A percentile compares a stretch with the other conserved stretches of the same genome.
Evolutionary conservation across 2,329 filamentous ascomycete genomes (phyloP).

Genomic region (Xylaria sp.): DNA sequence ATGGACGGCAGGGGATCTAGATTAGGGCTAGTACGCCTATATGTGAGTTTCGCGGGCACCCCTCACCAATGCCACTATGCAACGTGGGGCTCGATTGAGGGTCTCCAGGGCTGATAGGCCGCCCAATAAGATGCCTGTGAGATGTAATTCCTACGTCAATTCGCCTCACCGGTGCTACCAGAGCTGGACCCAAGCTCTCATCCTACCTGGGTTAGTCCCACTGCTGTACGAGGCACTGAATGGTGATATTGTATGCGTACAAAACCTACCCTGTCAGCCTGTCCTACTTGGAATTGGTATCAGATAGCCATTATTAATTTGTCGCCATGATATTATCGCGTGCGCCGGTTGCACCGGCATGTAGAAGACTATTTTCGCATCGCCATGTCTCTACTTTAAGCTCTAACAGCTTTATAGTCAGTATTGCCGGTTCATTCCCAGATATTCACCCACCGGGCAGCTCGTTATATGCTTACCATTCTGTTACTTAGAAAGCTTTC

Average conservation of each 20-base stretch:
- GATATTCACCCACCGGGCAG: not conserved
- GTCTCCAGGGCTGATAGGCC: not conserved
- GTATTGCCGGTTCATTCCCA: slow-evolving; percentile 42
- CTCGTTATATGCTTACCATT: slow-evolving; percentile 17
- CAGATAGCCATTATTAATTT: not conserved
- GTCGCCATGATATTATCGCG: slow-evolving; percentile 50
- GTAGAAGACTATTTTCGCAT: slow-evolving; percentile 35
- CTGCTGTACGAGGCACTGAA: not conserved
- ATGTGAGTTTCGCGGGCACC: not conserved
- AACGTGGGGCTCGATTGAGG: not conserved
- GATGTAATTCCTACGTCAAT: slow-evolving; percentile 11
- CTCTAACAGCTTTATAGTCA: slow-evolving; percentile 65
- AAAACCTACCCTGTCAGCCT: not conserved
- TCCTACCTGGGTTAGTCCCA: slow-evolving; percentile 1
- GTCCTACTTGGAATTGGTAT: not conserved
- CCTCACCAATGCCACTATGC: slow-evolving; percentile 4
- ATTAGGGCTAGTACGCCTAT: slow-evolving; percentile 15
- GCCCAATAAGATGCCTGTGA: too few species aligned
- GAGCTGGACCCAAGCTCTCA: not conserved
- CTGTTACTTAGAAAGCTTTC: slow-evolving; percentile 64
- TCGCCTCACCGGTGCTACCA: not conserved
- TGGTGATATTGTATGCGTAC: not conserved
- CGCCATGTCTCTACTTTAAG: slow-evolving; percentile 59
- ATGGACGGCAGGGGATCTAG: slow-evolving; percentile 36
- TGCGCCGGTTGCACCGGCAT: slow-evolving; percentile 44